Evolutionary conservation across 352 stramenopile genomes (phyloP).

Genomic region (Phytophthora nicotianae): DNA sequence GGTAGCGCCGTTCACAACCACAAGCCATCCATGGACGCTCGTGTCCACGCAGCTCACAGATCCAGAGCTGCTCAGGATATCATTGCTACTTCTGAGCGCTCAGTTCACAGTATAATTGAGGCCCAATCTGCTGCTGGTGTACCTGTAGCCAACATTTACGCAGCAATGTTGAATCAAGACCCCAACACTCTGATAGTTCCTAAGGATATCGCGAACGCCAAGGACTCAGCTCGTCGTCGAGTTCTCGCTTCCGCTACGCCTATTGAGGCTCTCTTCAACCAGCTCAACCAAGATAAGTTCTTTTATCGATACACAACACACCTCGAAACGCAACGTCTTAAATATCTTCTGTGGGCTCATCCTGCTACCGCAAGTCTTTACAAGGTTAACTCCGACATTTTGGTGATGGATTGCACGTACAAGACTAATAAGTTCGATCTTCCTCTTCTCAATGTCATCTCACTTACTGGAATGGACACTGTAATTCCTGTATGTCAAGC

Average conservation of each 20-base stretch:
- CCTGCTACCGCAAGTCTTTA: background rate
- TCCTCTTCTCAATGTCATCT: slow-evolving; percentile 11
- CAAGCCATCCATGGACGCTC: background rate
- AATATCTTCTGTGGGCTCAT: slow-evolving; percentile 2
- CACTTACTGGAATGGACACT: slow-evolving; percentile 10
- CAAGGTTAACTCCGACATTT: slow-evolving; percentile 3
- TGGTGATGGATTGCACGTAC: slow-evolving; percentile 18
- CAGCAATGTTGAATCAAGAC: background rate
- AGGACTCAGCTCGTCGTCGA: background rate
- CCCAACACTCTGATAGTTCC: background rate
- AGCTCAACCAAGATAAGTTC: slow-evolving; percentile 1
- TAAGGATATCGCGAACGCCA: slow-evolving; percentile 2
- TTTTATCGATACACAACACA: background rate
- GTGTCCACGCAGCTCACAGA: background rate
- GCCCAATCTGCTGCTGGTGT: background rate
- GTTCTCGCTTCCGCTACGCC: background rate
- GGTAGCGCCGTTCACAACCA: slow-evolving; percentile 1
- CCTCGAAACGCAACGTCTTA: background rate
- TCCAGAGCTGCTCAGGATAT: background rate
- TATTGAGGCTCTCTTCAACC: background rate
- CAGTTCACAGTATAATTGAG: background rate
- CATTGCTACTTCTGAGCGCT: background rate
- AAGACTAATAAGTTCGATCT: slow-evolving; percentile 15
- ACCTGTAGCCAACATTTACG: slow-evolving; percentile 1
- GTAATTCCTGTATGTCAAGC: slow-evolving; percentile 1